phyloP scores from a whole-genome alignment of 2,329 filamentous ascomycete genomes.

The Apiospora pterosperma region DNA sequence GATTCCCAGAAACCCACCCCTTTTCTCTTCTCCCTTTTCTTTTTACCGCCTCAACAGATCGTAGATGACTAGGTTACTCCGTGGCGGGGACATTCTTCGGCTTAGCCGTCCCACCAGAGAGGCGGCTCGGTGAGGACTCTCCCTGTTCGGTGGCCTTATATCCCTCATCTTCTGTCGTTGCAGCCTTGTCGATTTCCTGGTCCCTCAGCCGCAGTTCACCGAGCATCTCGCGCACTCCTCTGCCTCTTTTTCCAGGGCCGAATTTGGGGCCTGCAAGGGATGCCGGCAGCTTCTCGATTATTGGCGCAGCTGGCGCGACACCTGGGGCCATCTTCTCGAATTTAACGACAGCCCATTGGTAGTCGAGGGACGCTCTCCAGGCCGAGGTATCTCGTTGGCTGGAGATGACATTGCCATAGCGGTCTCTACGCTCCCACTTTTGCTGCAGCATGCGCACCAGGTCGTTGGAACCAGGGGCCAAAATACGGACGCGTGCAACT shows the following conservation, averaged over 20 bases:
- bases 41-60: background rate
- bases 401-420: slow-evolving; percentile 12
- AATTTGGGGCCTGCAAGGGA: background rate
- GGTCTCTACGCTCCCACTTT: slow-evolving; percentile 23
- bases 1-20: background rate
- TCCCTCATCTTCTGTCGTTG: background rate
- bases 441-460: slow-evolving; percentile 22
- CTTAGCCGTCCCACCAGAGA: background rate
- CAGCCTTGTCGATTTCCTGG: background rate
- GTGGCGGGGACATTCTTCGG: background rate
- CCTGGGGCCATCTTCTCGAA: slow-evolving; percentile 15
- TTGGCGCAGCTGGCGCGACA: slow-evolving; percentile 13
- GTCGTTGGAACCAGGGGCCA: slow-evolving; percentile 20
- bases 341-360: slow-evolving; percentile 23
- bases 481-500: slow-evolving; percentile 17
- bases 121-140: background rate
- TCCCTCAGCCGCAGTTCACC: slow-evolving; percentile 14
- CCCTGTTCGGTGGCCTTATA: background rate
- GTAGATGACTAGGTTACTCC: background rate
- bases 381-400: slow-evolving; percentile 5
- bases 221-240: slow-evolving; percentile 14
- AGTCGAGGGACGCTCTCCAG: slow-evolving; percentile 12
- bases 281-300: slow-evolving; percentile 16
- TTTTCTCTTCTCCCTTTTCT: background rate
- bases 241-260: background rate